Base-by-base conservation (phyloP, 148 eudicot species). In the Drosera capensis region DNA sequence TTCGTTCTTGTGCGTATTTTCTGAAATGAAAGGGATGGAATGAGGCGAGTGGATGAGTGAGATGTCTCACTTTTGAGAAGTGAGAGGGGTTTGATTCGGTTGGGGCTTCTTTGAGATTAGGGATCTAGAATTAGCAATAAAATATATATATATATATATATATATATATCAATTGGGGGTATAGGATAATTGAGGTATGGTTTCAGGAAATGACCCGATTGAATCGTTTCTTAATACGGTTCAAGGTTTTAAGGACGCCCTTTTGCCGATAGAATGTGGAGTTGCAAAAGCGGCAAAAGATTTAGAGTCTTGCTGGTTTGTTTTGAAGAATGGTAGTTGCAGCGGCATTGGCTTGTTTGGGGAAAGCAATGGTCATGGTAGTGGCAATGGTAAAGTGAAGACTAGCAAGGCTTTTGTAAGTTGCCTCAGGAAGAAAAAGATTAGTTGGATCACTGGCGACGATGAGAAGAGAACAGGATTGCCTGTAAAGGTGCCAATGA, bases 221-320 rank as follows among this genome's bases (percentile, higher is more conserved):
- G 90, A 79, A 43, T 78, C 87, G 16, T 59, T 80, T 2, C 56
- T 67, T 49, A 73, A 73, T 49, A 75, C 97, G 23, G 30, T 84
- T 51, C 81, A 80, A 54, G 68, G 52, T 25, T 75, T 80, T 40
- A 79, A 70, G 51, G 73, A 68, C 51, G 81, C 63, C 8, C 68
- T 90, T 75, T 65, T 62, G 37, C 93, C 95, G 0, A 18, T 84
- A 5, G 93, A 80, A 56, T 65, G 61, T 44, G 68, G 85, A 56
- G 44, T 88, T n/a, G 64, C 48, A 61, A 90, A 90, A 48, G 97
- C 73, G 0, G 71, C 82, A 0, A 80, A 80, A 50, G 90, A 84
- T 61, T 63, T 90, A 2, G 93, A 90, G 67, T 72, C 63, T 67
- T 59, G 70, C 25, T 78, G 81, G 81, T 74, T 73, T 16, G 58